These are phyloP conservation scores for Diphasiastrum complanatum DNA, from an alignment of 83 land plant genomes.

Conservation along the genomic window DNA sequence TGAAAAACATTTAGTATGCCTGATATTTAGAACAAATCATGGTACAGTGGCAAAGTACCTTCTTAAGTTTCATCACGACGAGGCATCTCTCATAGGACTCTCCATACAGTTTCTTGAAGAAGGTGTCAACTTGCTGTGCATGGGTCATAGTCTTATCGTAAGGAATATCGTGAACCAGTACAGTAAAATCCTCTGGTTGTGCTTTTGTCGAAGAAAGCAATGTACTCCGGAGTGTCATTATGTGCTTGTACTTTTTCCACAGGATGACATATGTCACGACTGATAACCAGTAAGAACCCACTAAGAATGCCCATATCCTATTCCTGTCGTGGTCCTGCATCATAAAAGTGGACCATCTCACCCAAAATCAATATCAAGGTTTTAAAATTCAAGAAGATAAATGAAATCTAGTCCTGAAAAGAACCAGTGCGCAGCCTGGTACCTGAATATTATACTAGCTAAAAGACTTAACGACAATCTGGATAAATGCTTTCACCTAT, in stretches of 20 bases:
- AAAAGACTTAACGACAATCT: too few species aligned
- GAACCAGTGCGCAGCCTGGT: too few species aligned
- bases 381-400: not conserved
- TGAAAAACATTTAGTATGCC: not conserved
- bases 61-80: slow-evolving; percentile 46
- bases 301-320: slow-evolving; percentile 67
- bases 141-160: slow-evolving; percentile 31
- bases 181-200: slow-evolving; percentile 55
- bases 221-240: slow-evolving; percentile 45
- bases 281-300: slow-evolving; percentile 62
- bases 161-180: slow-evolving; percentile 80
- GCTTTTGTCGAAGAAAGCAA: slow-evolving; percentile 42
- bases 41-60: slow-evolving; percentile 37
- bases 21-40: not conserved
- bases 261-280: slow-evolving; percentile 45
- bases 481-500: too few species aligned
- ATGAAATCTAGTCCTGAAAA: too few species aligned
- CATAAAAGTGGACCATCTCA: not conserved
- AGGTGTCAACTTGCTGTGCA: slow-evolving; percentile 72
- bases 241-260: slow-evolving; percentile 75
- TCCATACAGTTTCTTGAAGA: slow-evolving; percentile 61
- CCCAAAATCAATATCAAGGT: not conserved
- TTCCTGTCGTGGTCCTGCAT: slow-evolving; percentile 16
- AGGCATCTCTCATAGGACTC: slow-evolving; percentile 68
- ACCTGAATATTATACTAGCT: too few species aligned